Evolutionary conservation across 1,284 basidiomycete genomes (phyloP).

Genomic region (Ceratobasidium sp.): DNA sequence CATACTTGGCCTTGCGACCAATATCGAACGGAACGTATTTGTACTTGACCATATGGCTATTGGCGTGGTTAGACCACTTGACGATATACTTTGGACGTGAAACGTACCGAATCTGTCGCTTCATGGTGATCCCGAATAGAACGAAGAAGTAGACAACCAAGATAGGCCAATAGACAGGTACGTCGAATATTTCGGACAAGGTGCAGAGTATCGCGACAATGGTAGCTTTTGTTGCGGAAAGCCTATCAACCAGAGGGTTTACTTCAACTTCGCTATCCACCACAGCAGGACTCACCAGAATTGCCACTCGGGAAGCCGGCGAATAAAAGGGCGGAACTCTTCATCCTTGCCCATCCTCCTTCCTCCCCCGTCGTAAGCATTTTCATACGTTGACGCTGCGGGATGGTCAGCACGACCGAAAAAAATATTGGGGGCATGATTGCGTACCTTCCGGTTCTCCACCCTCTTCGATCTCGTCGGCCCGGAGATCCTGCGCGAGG

Average conservation of each 20-base stretch:
- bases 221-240: conserved; percentile 89
- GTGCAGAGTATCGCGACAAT: conserved; percentile 81
- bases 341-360: conserved; percentile 63
- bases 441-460: conserved; percentile 58
- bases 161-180: conserved; percentile 99
- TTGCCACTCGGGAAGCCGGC: conserved; percentile 94
- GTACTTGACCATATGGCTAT: conserved; percentile 98
- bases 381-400: conserved; percentile 32
- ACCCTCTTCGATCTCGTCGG: conserved; percentile 95
- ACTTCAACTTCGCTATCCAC: neutral
- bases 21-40: conserved; percentile 93
- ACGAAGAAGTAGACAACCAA: conserved; percentile 91
- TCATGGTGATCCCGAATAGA: conserved; percentile 88
- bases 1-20: conserved; percentile 83
- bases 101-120: conserved; percentile 88
- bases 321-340: conserved; percentile 95
- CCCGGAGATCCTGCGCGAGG: conserved; percentile 88
- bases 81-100: conserved; percentile 14
- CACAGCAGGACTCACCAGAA: conserved; percentile 72
- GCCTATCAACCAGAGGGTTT: conserved; percentile 60
- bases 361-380: conserved; percentile 40
- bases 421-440: conserved; percentile 58
- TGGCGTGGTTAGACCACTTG: conserved; percentile 3
- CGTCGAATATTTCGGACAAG: conserved; percentile 82
- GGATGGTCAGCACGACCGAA: neutral